These are phyloP conservation scores for Malassezia furfur DNA, from an alignment of 1,284 basidiomycete species.

Conservation along the genomic window DNA sequence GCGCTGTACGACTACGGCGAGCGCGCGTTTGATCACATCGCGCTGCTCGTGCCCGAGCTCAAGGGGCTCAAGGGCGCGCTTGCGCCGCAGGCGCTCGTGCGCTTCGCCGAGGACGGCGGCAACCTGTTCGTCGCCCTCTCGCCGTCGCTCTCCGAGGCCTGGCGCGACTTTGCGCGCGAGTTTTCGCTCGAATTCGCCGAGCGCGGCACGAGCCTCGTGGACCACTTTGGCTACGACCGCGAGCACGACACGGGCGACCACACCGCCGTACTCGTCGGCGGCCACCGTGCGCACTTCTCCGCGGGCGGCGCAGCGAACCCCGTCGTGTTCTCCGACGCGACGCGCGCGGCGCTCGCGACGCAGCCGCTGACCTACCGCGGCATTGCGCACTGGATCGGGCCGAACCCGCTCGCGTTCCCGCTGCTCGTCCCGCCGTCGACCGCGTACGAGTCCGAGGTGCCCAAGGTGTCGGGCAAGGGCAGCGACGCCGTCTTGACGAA, in stretches of 20 bases:
- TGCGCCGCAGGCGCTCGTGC: constrained; percentile 69
- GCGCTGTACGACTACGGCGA: constrained; percentile 32
- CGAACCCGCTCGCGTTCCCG: constrained; percentile 72
- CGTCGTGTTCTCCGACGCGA: constrained; percentile 35
- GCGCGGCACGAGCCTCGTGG: constrained; percentile 49
- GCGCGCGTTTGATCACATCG: constrained; percentile 34
- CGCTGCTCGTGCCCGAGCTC: constrained; percentile 28
- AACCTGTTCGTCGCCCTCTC: constrained; percentile 79
- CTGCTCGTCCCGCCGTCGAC: constrained; percentile 64
- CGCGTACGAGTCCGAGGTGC: constrained; percentile 57
- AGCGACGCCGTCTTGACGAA: constrained; percentile 1
- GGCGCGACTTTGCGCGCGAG: constrained; percentile 53
- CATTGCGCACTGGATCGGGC: constrained; percentile 62
- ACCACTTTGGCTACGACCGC: constrained; percentile 49
- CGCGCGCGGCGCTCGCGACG: constrained; percentile 53
- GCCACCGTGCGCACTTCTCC: neutral
- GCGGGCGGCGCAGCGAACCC: constrained; percentile 24
- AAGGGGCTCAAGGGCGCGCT: constrained; percentile 63
- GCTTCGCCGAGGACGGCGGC: constrained; percentile 59
- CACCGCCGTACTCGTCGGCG: constrained; percentile 30
- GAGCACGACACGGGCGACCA: constrained; percentile 29
- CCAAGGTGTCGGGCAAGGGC: constrained; percentile 49
- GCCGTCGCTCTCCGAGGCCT: constrained; percentile 52
- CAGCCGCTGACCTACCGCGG: constrained; percentile 62
- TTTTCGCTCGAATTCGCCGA: constrained; percentile 54